phyloP scores from a whole-genome alignment of 306 rosid species.

The Ochetophila trinervis region DNA sequence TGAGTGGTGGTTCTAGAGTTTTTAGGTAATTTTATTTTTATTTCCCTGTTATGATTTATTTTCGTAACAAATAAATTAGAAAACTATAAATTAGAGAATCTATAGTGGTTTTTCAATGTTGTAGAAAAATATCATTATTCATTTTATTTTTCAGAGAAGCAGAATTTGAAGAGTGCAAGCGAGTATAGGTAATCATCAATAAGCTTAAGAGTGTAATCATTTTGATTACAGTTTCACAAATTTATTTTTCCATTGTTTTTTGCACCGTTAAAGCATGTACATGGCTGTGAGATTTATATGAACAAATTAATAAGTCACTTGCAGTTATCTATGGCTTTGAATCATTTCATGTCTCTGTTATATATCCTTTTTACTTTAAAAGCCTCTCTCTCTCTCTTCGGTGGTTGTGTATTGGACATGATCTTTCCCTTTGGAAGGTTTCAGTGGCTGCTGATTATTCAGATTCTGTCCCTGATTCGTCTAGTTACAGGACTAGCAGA shows the following conservation, averaged over 20 bases:
- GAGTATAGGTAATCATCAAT: constrained; percentile 75
- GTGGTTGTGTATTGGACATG: constrained; percentile 66
- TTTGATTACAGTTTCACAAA: constrained; percentile 2
- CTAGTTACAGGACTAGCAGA: constrained; percentile 43
- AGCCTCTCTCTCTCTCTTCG: no score
- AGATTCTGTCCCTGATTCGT: constrained; percentile 83
- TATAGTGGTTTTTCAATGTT: no score
- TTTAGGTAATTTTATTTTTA: no score
- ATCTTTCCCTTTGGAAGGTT: constrained; percentile 65
- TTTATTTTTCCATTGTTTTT: constrained; percentile 5
- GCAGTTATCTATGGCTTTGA: no score
- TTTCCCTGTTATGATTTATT: no score
- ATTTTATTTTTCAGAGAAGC: constrained; percentile 56
- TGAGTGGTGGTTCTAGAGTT: no score
- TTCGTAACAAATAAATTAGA: no score
- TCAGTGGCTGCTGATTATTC: constrained; percentile 88
- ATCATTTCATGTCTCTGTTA: no score
- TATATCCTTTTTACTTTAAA: no score
- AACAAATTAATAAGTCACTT: no score
- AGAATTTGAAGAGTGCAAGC: constrained; percentile 62
- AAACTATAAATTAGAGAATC: no score
- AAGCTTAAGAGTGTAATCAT: constrained; percentile 26
- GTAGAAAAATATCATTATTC: not conserved
- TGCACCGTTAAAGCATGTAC: constrained; percentile 6
- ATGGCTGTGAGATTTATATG: not conserved